These are phyloP conservation scores for Drosera capensis DNA, from an alignment of 148 eudicot species.

Conservation along the genomic window DNA sequence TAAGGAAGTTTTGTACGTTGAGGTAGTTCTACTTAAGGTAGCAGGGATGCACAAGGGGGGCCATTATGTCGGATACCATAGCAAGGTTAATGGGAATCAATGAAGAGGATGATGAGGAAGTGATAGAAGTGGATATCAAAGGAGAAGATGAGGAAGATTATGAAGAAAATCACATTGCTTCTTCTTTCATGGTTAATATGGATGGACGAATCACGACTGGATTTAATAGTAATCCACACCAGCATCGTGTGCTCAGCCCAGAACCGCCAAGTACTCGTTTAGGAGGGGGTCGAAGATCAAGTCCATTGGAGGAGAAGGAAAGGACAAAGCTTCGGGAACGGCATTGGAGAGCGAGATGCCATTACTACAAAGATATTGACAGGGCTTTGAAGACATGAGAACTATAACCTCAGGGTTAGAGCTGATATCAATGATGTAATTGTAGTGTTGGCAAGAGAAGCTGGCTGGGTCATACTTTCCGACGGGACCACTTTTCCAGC, in stretches of 20 bases:
- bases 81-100: slow-evolving; percentile 53
- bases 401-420: slow-evolving; percentile 93
- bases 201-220: slow-evolving; percentile 27
- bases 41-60: slow-evolving; percentile 69
- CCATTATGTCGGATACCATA: too few species aligned
- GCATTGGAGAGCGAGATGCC: slow-evolving; percentile 95
- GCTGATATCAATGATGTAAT: slow-evolving; percentile 98
- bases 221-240: slow-evolving; percentile 25
- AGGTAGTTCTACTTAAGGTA: too few species aligned
- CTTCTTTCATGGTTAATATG: slow-evolving; percentile 27
- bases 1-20: slow-evolving; percentile 1
- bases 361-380: slow-evolving; percentile 88
- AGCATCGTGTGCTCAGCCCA: slow-evolving; percentile 47
- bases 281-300: slow-evolving; percentile 51
- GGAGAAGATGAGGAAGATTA: slow-evolving; percentile 64
- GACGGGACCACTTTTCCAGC: slow-evolving; percentile 98
- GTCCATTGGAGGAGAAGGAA: slow-evolving; percentile 94
- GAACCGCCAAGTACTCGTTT: slow-evolving; percentile 47
- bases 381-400: slow-evolving; percentile 93
- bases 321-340: slow-evolving; percentile 91
- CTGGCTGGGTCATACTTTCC: slow-evolving; percentile 99
- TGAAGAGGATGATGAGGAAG: slow-evolving; percentile 86
- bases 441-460: slow-evolving; percentile 96
- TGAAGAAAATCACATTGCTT: slow-evolving; percentile 31
- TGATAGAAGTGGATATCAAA: slow-evolving; percentile 72